A percentile compares a stretch with the other conserved stretches of the same genome.
These are phyloP conservation scores for Penicillium verrucosum DNA, from an alignment of 2,329 filamentous ascomycete species.

Conservation along the genomic window DNA sequence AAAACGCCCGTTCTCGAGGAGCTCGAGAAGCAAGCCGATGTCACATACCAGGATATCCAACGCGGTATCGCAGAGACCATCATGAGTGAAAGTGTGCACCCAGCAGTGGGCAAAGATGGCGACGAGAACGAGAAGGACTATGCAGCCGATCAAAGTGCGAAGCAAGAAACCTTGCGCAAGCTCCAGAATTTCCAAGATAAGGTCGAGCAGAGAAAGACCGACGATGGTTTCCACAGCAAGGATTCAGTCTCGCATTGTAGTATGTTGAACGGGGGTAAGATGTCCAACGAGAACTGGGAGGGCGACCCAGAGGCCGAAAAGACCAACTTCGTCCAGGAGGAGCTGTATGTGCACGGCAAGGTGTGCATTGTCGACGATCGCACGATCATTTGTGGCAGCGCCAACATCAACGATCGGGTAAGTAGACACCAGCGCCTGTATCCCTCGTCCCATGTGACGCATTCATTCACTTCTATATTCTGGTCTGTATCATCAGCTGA, in stretches of 20 bases:
- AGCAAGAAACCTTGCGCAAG: conserved; percentile 34
- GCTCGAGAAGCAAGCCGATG: conserved; percentile 75
- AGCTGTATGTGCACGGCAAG: conserved; percentile 93
- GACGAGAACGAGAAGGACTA: conserved; percentile 41
- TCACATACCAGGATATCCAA: conserved; percentile 82
- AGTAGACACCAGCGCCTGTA: conserved; percentile 9
- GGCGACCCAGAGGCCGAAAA: conserved; percentile 72
- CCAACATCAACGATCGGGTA: conserved; percentile 64
- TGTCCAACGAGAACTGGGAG: conserved; percentile 72
- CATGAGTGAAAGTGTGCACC: conserved; percentile 70
- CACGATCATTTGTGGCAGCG: conserved; percentile 75
- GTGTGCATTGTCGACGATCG: conserved; percentile 77
- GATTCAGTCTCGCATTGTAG: conserved; percentile 72
- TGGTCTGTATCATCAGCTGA: conserved; percentile 8
- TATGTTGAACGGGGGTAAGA: conserved; percentile 66
- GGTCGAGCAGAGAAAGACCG: conserved; percentile 32
- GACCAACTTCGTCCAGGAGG: conserved; percentile 88
- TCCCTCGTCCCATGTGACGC: not conserved
- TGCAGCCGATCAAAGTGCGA: conserved; percentile 31
- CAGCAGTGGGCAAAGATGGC: conserved; percentile 44
- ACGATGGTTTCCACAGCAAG: conserved; percentile 31
- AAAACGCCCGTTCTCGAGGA: conserved; percentile 70
- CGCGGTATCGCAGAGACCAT: conserved; percentile 84
- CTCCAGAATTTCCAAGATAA: conserved; percentile 36
- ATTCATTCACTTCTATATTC: not conserved